phyloP scores from a whole-genome alignment of 2,329 filamentous ascomycete species.

The Aspergillus fischeri region DNA sequence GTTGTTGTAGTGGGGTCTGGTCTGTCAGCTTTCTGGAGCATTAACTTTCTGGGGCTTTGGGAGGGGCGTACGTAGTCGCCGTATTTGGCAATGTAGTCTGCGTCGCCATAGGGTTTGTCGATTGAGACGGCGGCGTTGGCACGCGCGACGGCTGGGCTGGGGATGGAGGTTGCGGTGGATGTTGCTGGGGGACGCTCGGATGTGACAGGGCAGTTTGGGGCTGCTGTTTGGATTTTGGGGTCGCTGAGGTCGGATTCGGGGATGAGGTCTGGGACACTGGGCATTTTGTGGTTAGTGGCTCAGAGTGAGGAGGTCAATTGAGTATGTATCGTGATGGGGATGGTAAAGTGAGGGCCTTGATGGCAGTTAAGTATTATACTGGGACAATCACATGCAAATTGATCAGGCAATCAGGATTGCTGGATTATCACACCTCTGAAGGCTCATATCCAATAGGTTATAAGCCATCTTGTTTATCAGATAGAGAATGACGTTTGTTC shows the following conservation, averaged over 20 bases:
- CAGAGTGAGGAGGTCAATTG: no score
- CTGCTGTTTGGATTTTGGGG: neutral
- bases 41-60: neutral
- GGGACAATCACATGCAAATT: neutral
- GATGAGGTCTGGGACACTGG: neutral
- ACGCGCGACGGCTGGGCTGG: conserved; percentile 3
- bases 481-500: neutral
- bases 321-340: no score
- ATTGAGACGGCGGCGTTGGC: conserved; percentile 3
- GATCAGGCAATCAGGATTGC: neutral
- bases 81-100: conserved; percentile 2
- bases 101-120: conserved; percentile 3
- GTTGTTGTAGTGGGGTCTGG: conserved; percentile 38
- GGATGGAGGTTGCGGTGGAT: neutral
- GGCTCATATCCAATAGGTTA: no score
- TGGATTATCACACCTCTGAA: neutral
- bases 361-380: neutral
- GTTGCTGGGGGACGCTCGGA: neutral
- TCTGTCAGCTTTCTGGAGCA: neutral
- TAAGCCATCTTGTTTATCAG: neutral
- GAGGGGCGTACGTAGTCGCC: conserved; percentile 3
- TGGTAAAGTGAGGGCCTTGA: neutral
- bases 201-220: neutral
- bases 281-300: neutral
- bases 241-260: neutral